Percentiles rank a stretch among this genome's conserved stretches.
Conservation (phyloP, 2,329 filamentous ascomycete genomes). For the Apiospora phragmitis region DNA sequence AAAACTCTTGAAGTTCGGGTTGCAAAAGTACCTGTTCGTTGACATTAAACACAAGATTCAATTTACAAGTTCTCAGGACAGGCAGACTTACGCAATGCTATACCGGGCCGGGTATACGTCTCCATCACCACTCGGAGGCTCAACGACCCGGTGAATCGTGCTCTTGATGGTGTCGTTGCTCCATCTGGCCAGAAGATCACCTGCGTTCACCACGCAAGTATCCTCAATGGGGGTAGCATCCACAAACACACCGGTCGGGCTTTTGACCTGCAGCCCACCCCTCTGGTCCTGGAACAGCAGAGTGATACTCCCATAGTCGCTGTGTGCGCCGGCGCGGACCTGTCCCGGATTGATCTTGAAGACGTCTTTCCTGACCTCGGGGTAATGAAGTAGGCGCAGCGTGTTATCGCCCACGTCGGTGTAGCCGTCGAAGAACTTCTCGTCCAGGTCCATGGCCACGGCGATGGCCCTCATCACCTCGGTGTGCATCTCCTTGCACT, state of each 20-base stretch:
- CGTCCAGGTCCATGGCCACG: conserved; percentile 72
- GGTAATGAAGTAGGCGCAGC: conserved; percentile 76
- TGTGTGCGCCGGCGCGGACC: conserved; percentile 78
- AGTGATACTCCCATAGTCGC: conserved; percentile 63
- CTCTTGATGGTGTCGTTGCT: conserved; percentile 90
- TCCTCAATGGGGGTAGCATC: conserved; percentile 60
- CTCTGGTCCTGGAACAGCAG: conserved; percentile 61
- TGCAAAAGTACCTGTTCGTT: conserved; percentile 72
- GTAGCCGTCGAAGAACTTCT: conserved; percentile 74
- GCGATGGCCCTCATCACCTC: conserved; percentile 84
- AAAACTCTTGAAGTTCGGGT: conserved; percentile 73
- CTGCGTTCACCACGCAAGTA: conserved; percentile 40
- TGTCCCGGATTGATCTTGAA: conserved; percentile 68
- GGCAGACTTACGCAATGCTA: conserved; percentile 69
- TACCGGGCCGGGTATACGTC: conserved; percentile 74
- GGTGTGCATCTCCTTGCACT: conserved; percentile 72
- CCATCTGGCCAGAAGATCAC: conserved; percentile 78
- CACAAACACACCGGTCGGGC: conserved; percentile 75
- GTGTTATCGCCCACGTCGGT: conserved; percentile 71
- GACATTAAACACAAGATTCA: background rate
- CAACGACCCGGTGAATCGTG: conserved; percentile 86
- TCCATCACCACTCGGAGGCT: conserved; percentile 65
- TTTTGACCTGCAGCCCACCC: conserved; percentile 61
- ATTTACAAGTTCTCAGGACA: background rate
- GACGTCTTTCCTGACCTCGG: conserved; percentile 62